These are phyloP conservation scores for Cryoendolithus antarcticus DNA, from an alignment of 2,329 filamentous ascomycete species.

Conservation along the genomic window DNA sequence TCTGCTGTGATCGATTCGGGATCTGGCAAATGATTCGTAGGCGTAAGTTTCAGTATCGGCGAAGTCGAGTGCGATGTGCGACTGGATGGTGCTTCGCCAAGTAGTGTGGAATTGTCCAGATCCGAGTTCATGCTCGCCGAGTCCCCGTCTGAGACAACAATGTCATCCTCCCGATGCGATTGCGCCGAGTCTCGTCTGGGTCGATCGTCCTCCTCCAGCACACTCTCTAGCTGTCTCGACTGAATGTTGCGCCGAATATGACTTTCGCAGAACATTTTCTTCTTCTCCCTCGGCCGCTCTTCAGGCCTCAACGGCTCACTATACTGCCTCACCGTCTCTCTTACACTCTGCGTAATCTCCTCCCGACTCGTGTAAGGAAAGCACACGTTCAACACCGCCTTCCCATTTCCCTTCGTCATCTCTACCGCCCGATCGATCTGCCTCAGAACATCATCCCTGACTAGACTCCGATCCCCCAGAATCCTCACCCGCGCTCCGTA, in stretches of 20 bases:
- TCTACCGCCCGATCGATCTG: conserved; percentile 78
- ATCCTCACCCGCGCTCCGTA: conserved; percentile 84
- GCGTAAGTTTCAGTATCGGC: conserved; percentile 2
- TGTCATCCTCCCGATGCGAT: conserved; percentile 1
- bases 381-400: conserved; percentile 76
- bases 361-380: conserved; percentile 95
- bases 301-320: conserved; percentile 44
- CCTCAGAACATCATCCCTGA: conserved; percentile 77
- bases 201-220: conserved; percentile 37
- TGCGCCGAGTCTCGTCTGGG: conserved; percentile 4
- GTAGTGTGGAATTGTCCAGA: conserved; percentile 8
- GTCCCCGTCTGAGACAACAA: conserved; percentile 3
- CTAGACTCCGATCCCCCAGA: conserved; percentile 69
- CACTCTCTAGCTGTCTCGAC: conserved; percentile 3
- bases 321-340: conserved; percentile 77
- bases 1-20: conserved; percentile 78
- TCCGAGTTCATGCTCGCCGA: conserved; percentile 3
- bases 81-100: conserved; percentile 6
- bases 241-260: conserved; percentile 53
- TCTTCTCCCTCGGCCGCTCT: conserved; percentile 33
- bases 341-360: conserved; percentile 84
- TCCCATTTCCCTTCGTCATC: conserved; percentile 74
- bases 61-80: conserved; percentile 18
- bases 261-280: conserved; percentile 26
- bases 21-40: conserved; percentile 41